Percentiles rank a stretch among this genome's conserved stretches.
Evolutionary conservation across 1,284 basidiomycete genomes (phyloP).

Genomic region (Schizophyllum commune): DNA sequence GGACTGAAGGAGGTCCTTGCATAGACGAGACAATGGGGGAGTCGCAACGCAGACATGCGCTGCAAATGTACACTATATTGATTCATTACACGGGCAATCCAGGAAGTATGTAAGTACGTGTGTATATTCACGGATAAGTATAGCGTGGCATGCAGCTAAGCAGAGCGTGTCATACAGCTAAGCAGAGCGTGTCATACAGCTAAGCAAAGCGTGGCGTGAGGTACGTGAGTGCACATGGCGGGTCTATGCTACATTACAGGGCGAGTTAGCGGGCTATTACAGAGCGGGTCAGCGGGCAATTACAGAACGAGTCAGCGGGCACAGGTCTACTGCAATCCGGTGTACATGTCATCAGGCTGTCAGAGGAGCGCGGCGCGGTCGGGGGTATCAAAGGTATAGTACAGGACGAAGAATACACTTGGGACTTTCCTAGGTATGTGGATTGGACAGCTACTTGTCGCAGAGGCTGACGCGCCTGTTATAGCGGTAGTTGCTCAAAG

Average conservation of each 20-base stretch:
- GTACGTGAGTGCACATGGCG: background rate
- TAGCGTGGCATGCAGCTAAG: background rate
- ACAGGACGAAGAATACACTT: background rate
- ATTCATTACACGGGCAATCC: background rate
- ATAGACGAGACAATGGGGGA: background rate
- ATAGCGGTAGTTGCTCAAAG: background rate
- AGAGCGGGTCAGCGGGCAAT: background rate
- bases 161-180: background rate
- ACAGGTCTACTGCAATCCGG: too few relatives aligned
- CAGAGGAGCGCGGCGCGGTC: background rate
- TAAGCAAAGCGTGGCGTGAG: background rate
- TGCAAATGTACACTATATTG: too few relatives aligned
- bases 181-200: background rate
- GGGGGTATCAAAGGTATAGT: too few relatives aligned
- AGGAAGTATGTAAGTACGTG: background rate
- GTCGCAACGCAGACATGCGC: background rate
- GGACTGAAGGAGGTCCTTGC: conserved; percentile 41
- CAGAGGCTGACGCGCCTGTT: background rate
- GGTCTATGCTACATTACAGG: background rate
- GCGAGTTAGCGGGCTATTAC: background rate
- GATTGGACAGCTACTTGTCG: background rate
- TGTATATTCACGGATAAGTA: background rate
- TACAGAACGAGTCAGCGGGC: background rate
- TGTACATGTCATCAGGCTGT: too few relatives aligned
- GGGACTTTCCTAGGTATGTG: background rate